Base-by-base conservation (phyloP, 2,329 filamentous ascomycete species). In the Fusarium sp. region DNA sequence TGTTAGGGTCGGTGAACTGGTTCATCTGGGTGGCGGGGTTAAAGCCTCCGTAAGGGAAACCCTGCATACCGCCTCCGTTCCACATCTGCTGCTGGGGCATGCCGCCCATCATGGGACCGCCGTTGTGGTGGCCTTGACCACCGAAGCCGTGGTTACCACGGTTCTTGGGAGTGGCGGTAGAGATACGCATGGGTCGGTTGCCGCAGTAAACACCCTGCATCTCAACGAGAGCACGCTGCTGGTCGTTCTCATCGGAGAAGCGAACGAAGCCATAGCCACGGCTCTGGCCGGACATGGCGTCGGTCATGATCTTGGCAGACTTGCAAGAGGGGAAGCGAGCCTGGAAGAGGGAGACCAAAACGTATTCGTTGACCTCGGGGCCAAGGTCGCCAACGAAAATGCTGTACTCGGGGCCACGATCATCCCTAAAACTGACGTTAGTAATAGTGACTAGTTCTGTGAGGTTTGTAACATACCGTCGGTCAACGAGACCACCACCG, bases 201-300 rank as follows among this genome's bases (percentile, higher is more conserved):
- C 96, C 96, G 79, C 96, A 98, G 86, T 98, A 99, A 36, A 98
- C 96, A 73, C 96, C 96, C 84, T 99, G 96, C 96, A 99, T 99
- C 84, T 99, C 96, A 53, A 91, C 92, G 22, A 99, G 87, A 69
- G 96, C 95, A 67, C 94, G 93, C 85, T 99, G 95, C 85, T 98
- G 95, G 77, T 99, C 96, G 72, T 90, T 89, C 84, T 98, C 95
- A 73, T 97, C 94, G 53, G 94, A 94, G 84, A 99, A 99, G 72
- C 96, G 94, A 54, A 99, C 96, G 76, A 99, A 99, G 46, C 96
- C 96, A 77, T 99, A 99, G 58, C 96, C 96, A 69, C 96, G 94
- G 69, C 94, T 98, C 88, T 98, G 95, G 75, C 96, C 96, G 69
- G 92, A 97, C 83, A 98, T 96, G 65, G 96, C 95, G 77, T 99